Evolutionary conservation across 345 rosid genomes (phyloP).

Genomic region (Eucalyptus pauciflora): DNA sequence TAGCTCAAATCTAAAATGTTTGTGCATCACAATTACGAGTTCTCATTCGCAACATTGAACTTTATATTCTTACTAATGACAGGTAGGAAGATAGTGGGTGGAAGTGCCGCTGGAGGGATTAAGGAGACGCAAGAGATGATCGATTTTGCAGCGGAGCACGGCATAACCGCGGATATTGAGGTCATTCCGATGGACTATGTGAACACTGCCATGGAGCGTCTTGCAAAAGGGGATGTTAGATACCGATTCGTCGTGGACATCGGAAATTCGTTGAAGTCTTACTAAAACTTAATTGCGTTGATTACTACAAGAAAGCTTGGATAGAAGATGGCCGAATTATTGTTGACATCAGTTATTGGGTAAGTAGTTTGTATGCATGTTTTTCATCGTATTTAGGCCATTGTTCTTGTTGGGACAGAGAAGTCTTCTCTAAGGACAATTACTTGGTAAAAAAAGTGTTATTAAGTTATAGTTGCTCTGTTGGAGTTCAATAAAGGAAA

Average conservation of each 20-base stretch:
- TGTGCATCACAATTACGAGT: neutral
- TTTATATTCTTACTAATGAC: neutral
- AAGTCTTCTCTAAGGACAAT: neutral
- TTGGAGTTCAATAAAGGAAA: neutral
- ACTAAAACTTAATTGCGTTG: neutral
- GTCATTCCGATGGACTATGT: slow-evolving; percentile 33
- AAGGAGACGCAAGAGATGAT: slow-evolving; percentile 56
- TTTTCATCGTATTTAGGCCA: neutral
- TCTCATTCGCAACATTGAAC: neutral
- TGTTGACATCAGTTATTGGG: neutral
- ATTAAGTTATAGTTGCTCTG: neutral
- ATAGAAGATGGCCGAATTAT: neutral
- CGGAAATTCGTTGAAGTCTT: neutral
- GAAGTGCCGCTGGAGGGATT: slow-evolving; percentile 44
- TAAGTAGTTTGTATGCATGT: neutral
- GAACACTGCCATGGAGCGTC: slow-evolving; percentile 40
- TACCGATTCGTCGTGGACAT: slow-evolving; percentile 60
- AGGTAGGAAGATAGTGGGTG: slow-evolving; percentile 42
- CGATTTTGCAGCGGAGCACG: slow-evolving; percentile 30
- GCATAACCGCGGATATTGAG: slow-evolving; percentile 38
- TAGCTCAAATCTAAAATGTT: neutral
- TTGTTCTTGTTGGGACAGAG: neutral
- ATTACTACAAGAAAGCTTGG: neutral
- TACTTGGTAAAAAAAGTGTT: neutral
- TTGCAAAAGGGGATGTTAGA: slow-evolving; percentile 33